Percentiles rank a stretch among this genome's conserved stretches.
These are phyloP conservation scores for carrot (Daucus carota) DNA, from an alignment of 129 eudicot genomes.

Conservation along the genomic window DH1_v3.0 NC_030388.2:29794001-29794500, in stretches of 20 bases:
- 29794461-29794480: background rate
- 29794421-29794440: constrained; percentile 44
- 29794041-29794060: constrained; percentile 24
- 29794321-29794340: constrained; percentile 41
- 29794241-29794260: constrained; percentile 69
- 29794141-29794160: constrained; percentile 31
- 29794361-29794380: constrained; percentile 28
- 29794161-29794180: constrained; percentile 78
- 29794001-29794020: background rate
- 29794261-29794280: constrained; percentile 67
- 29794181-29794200: constrained; percentile 43
- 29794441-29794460: constrained; percentile 21
- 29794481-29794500: background rate
- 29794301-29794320: constrained; percentile 66
- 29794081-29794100: constrained; percentile 15
- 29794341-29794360: constrained; percentile 43
- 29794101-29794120: constrained; percentile 13
- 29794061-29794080: constrained; percentile 21
- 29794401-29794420: constrained; percentile 20
- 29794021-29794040: background rate
- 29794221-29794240: constrained; percentile 50
- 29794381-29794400: constrained; percentile 13
- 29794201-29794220: constrained; percentile 51
- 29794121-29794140: constrained; percentile 8
- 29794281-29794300: constrained; percentile 68